phyloP scores from a whole-genome alignment of 768 basidiomycete species.

The Calvatia gigantea region DNA sequence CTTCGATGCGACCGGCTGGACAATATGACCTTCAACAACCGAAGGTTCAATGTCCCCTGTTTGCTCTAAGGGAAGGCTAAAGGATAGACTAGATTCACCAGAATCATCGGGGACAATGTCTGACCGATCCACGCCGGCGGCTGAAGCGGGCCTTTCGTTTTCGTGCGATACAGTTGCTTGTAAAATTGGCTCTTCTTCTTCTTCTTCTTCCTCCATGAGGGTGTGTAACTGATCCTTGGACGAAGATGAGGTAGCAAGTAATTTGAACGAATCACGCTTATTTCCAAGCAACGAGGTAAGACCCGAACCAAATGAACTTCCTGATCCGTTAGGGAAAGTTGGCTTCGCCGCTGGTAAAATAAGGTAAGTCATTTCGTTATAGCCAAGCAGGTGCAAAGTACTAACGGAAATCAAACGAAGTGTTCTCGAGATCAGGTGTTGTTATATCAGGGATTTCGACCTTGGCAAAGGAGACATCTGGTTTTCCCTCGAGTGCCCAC shows the following conservation, averaged over 20 bases:
- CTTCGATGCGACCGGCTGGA: slow-evolving; percentile 39
- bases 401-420: slow-evolving; percentile 67
- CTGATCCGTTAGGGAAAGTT: slow-evolving; percentile 44
- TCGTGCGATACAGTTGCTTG: slow-evolving; percentile 1
- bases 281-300: slow-evolving; percentile 39
- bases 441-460: slow-evolving; percentile 83
- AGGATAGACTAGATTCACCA: slow-evolving; percentile 9
- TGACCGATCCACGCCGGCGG: background rate
- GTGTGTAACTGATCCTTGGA: slow-evolving; percentile 78
- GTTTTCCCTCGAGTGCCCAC: slow-evolving; percentile 84
- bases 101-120: background rate
- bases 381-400: slow-evolving; percentile 21
- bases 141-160: slow-evolving; percentile 16
- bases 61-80: slow-evolving; percentile 26
- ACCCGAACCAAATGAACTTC: background rate
- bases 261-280: slow-evolving; percentile 84
- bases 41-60: slow-evolving; percentile 18
- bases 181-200: slow-evolving; percentile 56
- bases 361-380: slow-evolving; percentile 1
- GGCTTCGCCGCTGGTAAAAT: slow-evolving; percentile 51
- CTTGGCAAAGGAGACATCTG: slow-evolving; percentile 63
- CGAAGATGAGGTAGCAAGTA: slow-evolving; percentile 53
- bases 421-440: slow-evolving; percentile 52
- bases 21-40: slow-evolving; percentile 25
- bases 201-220: slow-evolving; percentile 83